These are phyloP conservation scores for Mycena amicta DNA, from an alignment of 768 basidiomycete genomes.

Conservation along the genomic window DNA sequence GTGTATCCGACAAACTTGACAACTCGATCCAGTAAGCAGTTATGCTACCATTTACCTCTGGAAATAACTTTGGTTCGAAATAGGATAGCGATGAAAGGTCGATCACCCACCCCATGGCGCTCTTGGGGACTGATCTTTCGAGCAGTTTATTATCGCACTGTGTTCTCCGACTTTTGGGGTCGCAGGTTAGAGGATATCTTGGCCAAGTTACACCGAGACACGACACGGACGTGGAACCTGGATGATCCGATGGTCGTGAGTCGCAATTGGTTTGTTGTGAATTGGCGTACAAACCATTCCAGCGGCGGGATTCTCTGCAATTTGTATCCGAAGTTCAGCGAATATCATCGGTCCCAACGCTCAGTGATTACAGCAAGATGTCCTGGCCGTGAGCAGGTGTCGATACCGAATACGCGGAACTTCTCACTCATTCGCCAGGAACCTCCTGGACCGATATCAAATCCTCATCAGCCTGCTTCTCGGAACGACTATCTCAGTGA, in stretches of 20 bases:
- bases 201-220: neutral
- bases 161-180: neutral
- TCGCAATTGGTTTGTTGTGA: neutral
- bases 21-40: neutral
- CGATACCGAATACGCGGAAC: too few relatives aligned
- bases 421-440: neutral
- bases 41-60: too few relatives aligned
- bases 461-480: neutral
- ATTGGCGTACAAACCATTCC: neutral
- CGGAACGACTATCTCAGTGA: neutral
- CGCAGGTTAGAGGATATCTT: neutral
- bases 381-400: neutral
- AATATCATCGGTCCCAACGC: neutral
- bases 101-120: neutral
- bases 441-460: neutral
- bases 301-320: neutral
- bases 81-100: neutral
- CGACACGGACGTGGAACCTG: neutral
- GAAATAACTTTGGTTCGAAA: neutral
- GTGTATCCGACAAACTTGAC: too few relatives aligned
- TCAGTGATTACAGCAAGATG: neutral
- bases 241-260: neutral
- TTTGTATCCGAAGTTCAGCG: neutral
- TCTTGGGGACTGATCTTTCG: neutral
- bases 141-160: neutral